phyloP scores from a whole-genome alignment of 2,329 filamentous ascomycete species.

The Ophiostoma sp. region DNA sequence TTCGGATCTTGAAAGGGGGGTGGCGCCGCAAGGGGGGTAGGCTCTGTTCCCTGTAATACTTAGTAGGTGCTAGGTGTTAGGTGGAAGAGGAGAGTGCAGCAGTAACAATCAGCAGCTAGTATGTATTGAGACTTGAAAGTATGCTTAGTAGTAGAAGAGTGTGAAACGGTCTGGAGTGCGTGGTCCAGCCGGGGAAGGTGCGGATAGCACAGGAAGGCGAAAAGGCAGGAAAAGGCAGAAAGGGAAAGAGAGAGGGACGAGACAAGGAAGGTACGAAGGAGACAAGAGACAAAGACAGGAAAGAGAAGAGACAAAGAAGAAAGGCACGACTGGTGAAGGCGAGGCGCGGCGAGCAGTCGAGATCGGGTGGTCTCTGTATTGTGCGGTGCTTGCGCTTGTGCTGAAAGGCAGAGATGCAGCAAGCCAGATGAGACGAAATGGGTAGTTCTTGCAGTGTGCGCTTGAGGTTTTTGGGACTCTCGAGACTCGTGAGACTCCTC shows the following conservation, averaged over 20 bases:
- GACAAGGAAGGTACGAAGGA: background rate
- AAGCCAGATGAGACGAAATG: background rate
- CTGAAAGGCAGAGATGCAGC: background rate
- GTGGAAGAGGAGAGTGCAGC: conserved; percentile 14
- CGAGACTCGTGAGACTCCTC: background rate
- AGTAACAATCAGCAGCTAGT: background rate
- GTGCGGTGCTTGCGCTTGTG: background rate
- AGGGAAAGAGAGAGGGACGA: background rate
- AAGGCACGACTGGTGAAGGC: background rate
- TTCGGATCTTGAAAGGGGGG: conserved; percentile 22
- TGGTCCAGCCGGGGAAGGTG: conserved; percentile 3
- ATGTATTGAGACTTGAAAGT: background rate
- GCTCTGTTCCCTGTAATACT: background rate
- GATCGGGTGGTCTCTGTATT: too few relatives aligned
- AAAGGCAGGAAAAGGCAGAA: background rate
- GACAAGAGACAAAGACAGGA: background rate
- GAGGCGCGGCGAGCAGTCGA: background rate
- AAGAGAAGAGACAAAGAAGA: background rate
- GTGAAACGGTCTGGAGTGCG: conserved; percentile 14
- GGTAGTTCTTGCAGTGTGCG: background rate
- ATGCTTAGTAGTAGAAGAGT: background rate
- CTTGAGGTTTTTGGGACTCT: too few relatives aligned
- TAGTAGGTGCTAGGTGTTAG: background rate
- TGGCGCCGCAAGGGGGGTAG: conserved; percentile 21
- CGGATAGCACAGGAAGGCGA: background rate